Conservation (phyloP, 73 alveolate genomes). For the Breviolum minutum region DNA sequence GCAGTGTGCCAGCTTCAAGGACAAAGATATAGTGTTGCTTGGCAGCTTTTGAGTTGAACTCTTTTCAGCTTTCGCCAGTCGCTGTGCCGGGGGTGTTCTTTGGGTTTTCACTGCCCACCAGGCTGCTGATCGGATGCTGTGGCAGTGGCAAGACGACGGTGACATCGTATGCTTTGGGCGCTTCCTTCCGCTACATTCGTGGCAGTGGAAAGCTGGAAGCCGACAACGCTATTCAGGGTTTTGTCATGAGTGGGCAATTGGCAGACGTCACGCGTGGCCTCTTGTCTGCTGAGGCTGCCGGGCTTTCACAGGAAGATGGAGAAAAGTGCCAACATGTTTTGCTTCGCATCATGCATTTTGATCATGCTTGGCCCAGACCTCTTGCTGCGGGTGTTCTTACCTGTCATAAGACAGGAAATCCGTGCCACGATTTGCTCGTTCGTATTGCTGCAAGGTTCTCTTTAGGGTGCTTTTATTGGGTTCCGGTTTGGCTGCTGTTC, state of each 20-base stretch:
- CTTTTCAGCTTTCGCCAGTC: not conserved
- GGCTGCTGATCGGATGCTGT: constrained; percentile 41
- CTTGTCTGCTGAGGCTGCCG: not conserved
- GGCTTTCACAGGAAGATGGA: not conserved
- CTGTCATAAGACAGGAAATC: not conserved
- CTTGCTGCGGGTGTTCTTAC: not conserved
- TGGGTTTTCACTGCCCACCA: not conserved
- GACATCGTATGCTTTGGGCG: constrained; percentile 23
- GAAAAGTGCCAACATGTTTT: not conserved
- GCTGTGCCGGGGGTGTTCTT: not conserved
- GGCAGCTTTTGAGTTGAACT: not conserved
- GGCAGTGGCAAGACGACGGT: constrained; percentile 65
- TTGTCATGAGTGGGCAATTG: constrained; percentile 1
- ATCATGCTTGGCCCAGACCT: not conserved
- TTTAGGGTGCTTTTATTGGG: not conserved
- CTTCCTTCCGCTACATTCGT: constrained; percentile 4
- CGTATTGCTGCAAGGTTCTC: not conserved
- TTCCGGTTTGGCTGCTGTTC: not conserved
- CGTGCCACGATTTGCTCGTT: not conserved
- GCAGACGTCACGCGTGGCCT: constrained; percentile 13
- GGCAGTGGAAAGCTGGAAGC: constrained; percentile 45
- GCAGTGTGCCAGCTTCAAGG: not conserved
- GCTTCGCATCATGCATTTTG: not conserved
- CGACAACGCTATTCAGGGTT: not conserved
- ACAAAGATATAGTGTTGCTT: constrained; percentile 21